Evolutionary conservation across 768 basidiomycete genomes (phyloP).

Genomic region (Xanthoconium stramineum): DNA sequence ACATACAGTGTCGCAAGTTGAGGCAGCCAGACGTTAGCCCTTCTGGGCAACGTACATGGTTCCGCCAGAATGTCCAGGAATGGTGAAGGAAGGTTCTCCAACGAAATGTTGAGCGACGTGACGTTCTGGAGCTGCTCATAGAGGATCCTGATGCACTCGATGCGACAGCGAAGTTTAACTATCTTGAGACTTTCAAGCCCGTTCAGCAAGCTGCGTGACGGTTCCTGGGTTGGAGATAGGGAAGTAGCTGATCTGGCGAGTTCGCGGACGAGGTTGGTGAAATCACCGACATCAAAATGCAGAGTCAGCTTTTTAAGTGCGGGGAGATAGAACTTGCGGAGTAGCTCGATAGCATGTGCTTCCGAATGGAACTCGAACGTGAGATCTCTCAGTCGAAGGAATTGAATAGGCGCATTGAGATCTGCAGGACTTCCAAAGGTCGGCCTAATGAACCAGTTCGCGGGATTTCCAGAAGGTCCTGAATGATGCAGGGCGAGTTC

Average conservation of each 20-base stretch:
- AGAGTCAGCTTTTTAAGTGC: constrained; percentile 39
- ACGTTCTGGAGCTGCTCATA: constrained; percentile 49
- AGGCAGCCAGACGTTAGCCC: constrained; percentile 39
- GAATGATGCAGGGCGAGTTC: constrained; percentile 53
- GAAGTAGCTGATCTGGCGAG: constrained; percentile 31
- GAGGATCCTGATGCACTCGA: constrained; percentile 33
- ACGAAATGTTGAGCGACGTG: constrained; percentile 37
- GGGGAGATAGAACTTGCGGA: constrained; percentile 33
- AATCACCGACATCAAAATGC: constrained; percentile 56
- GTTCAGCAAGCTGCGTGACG: constrained; percentile 37
- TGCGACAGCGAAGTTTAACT: constrained; percentile 43
- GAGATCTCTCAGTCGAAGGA: constrained; percentile 31
- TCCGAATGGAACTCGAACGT: constrained; percentile 51
- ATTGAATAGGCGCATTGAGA: constrained; percentile 31
- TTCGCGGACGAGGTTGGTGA: constrained; percentile 42
- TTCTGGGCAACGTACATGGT: not conserved
- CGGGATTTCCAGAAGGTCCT: constrained; percentile 47
- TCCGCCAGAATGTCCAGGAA: constrained; percentile 26
- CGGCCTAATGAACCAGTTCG: constrained; percentile 33
- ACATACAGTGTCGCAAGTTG: constrained; percentile 49
- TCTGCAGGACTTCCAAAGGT: constrained; percentile 17
- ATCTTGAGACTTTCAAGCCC: constrained; percentile 54
- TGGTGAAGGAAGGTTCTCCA: constrained; percentile 23
- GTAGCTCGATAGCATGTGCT: constrained; percentile 35
- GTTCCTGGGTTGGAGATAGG: constrained; percentile 31